Conservation (phyloP, 2,329 filamentous ascomycete genomes). For the Pyricularia pennisetigena region DNA sequence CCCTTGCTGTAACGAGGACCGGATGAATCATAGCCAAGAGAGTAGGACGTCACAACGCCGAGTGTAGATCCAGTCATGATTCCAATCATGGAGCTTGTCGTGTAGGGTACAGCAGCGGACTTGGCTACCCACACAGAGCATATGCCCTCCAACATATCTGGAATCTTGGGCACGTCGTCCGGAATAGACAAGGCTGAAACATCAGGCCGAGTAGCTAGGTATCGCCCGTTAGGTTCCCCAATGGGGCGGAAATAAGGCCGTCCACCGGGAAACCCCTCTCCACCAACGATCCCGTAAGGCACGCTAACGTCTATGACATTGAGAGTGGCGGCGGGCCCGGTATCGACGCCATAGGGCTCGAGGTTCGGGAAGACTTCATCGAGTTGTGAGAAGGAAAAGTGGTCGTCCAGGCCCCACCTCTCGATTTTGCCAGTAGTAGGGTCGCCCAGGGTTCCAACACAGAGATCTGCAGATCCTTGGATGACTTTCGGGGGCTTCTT, state of each 20-base stretch:
- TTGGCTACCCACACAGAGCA: conserved; percentile 88
- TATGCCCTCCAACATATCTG: conserved; percentile 59
- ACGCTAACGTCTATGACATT: conserved; percentile 91
- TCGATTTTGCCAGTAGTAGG: conserved; percentile 67
- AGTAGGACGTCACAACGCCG: conserved; percentile 75
- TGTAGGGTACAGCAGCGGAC: conserved; percentile 56
- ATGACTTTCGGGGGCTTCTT: conserved; percentile 72
- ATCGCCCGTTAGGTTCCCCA: conserved; percentile 67
- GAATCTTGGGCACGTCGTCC: conserved; percentile 64
- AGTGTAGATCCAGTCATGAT: conserved; percentile 77
- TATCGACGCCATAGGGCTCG: conserved; percentile 65
- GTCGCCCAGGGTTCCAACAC: conserved; percentile 72
- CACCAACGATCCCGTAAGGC: conserved; percentile 71
- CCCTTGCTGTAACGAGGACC: conserved; percentile 59
- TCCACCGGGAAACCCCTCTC: conserved; percentile 79
- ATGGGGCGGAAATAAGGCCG: conserved; percentile 66
- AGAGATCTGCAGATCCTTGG: conserved; percentile 72
- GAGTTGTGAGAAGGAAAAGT: conserved; percentile 66
- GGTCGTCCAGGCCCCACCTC: conserved; percentile 72
- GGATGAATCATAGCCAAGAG: conserved; percentile 50
- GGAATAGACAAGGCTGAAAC: conserved; percentile 44
- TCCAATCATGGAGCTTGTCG: conserved; percentile 69
- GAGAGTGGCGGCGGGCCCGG: conserved; percentile 67
- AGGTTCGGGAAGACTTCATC: conserved; percentile 67
- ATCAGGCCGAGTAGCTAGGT: conserved; percentile 48